phyloP scores from a whole-genome alignment of 176 grass and related monocot species.

The Bothriochloa decipiens region DNA sequence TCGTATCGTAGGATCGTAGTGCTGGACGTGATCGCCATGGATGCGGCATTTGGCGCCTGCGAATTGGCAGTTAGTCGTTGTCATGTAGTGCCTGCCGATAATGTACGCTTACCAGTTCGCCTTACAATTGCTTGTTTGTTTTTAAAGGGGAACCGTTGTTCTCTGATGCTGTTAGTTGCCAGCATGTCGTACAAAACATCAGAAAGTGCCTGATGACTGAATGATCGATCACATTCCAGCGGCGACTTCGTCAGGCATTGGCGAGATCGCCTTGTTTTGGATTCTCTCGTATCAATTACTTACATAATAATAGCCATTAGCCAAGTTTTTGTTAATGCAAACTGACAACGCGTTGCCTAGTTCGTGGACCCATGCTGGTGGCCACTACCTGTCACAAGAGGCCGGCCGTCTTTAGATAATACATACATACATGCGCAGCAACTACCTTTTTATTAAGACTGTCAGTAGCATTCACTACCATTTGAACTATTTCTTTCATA shows the following conservation, averaged over 20 bases:
- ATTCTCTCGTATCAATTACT: conserved; percentile 9
- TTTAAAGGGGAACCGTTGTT: conserved; percentile 31
- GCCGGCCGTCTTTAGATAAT: conserved; percentile 45
- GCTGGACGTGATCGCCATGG: conserved; percentile 22
- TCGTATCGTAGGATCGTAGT: neutral
- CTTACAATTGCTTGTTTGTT: neutral
- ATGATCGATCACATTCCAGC: conserved; percentile 7
- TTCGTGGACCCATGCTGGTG: conserved; percentile 45
- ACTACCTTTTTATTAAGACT: conserved; percentile 8
- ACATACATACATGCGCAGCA: neutral
- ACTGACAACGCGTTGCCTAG: conserved; percentile 23
- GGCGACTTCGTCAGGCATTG: conserved; percentile 48
- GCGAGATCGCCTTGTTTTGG: conserved; percentile 31
- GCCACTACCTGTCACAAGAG: conserved; percentile 47
- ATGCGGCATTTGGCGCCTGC: conserved; percentile 27
- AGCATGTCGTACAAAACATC: conserved; percentile 37
- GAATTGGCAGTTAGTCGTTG: conserved; percentile 32
- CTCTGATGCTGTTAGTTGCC: conserved; percentile 37
- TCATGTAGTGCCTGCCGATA: conserved; percentile 29
- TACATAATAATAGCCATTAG: neutral
- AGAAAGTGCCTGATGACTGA: neutral
- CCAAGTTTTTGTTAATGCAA: conserved; percentile 23
- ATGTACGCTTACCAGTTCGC: conserved; percentile 17
- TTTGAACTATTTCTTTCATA: neutral
- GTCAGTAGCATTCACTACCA: neutral